Conservation (phyloP, 202 grass and related monocot species). For the Panicum hallii region DNA sequence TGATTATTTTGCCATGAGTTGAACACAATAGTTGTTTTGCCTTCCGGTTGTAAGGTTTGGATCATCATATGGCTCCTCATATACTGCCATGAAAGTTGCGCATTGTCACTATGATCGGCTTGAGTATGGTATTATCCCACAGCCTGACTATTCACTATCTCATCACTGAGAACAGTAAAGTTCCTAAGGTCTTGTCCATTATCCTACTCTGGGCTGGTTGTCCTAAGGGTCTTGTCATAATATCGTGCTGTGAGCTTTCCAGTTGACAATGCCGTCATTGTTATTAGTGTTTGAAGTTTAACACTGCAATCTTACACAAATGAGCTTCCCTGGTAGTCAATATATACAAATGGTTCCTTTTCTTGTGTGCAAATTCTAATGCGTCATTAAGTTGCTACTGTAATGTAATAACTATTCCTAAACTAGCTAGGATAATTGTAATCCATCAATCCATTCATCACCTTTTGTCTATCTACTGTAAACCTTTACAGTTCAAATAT, state of each 20-base stretch:
- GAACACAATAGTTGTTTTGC: constrained; percentile 21
- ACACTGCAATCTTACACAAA: neutral
- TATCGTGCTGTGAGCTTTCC: too few relatives aligned
- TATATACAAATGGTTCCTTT: neutral
- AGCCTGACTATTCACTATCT: neutral
- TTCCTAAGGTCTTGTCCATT: neutral
- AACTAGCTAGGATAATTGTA: neutral
- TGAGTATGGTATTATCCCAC: neutral
- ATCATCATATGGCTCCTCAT: constrained; percentile 3
- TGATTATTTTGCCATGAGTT: constrained; percentile 16
- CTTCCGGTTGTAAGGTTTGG: constrained; percentile 21
- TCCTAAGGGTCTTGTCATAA: neutral
- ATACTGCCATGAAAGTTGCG: constrained; percentile 13
- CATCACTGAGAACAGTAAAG: neutral
- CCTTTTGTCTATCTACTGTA: neutral
- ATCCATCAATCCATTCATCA: neutral
- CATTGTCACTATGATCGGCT: neutral
- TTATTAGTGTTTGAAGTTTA: neutral
- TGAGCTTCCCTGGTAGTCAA: neutral
- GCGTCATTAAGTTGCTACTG: neutral
- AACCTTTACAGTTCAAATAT: neutral
- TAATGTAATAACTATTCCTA: neutral
- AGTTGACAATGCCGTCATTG: too few relatives aligned
- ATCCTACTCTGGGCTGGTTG: neutral
- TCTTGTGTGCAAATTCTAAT: neutral